Evolutionary conservation across 129 eudicot genomes (phyloP).

Genomic region (Gnaphalium uliginosum): DNA sequence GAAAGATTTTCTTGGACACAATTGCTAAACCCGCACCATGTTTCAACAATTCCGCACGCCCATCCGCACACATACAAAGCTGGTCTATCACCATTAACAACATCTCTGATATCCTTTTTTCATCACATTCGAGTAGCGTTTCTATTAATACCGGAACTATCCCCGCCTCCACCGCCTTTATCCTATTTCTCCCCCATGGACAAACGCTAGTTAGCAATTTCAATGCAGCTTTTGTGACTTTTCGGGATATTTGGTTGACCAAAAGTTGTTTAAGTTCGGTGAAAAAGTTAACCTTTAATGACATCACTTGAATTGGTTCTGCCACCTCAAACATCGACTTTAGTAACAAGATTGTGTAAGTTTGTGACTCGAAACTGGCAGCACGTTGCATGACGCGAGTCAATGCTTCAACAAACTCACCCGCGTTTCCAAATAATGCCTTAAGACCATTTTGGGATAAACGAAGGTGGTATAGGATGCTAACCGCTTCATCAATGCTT

Average conservation of each 20-base stretch:
- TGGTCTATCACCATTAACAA: slow-evolving; percentile 40
- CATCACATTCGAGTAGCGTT: slow-evolving; percentile 35
- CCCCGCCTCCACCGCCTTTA: slow-evolving; percentile 56
- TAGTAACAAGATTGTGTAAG: slow-evolving; percentile 44
- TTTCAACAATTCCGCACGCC: slow-evolving; percentile 51
- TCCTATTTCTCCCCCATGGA: slow-evolving; percentile 58
- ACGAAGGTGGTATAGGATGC: slow-evolving; percentile 45
- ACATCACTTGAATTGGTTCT: slow-evolving; percentile 40
- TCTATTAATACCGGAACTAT: slow-evolving; percentile 41
- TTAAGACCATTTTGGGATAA: slow-evolving; percentile 45
- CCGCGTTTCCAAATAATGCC: slow-evolving; percentile 26
- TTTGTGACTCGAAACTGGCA: slow-evolving; percentile 46
- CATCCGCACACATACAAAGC: slow-evolving; percentile 64
- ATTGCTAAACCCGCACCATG: slow-evolving; percentile 72
- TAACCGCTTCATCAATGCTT: slow-evolving; percentile 41
- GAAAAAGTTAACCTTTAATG: slow-evolving; percentile 35
- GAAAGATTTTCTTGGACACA: slow-evolving; percentile 64
- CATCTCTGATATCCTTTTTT: slow-evolving; percentile 50
- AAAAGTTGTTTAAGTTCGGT: slow-evolving; percentile 36
- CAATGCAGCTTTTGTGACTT: slow-evolving; percentile 55
- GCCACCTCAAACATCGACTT: slow-evolving; percentile 54
- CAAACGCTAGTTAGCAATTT: slow-evolving; percentile 40
- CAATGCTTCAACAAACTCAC: slow-evolving; percentile 38
- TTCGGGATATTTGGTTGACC: slow-evolving; percentile 38
- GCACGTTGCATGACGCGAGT: slow-evolving; percentile 38